Percentiles rank a stretch among this genome's conserved stretches.
Evolutionary conservation across 805 yeast genomes (phyloP).

Genomic region (Yarrowia sp.): DNA sequence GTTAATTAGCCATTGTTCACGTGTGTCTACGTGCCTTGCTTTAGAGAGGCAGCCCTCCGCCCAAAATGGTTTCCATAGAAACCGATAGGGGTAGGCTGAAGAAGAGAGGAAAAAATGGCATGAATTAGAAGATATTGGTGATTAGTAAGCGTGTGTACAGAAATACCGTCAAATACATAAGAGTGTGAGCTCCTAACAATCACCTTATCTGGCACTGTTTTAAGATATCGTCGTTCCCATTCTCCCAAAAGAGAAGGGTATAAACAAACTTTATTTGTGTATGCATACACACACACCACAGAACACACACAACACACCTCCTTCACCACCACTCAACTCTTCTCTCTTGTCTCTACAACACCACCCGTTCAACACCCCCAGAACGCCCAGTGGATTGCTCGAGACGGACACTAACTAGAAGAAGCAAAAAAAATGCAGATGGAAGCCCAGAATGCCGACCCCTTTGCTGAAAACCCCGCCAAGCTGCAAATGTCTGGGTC

Average conservation of each 20-base stretch:
- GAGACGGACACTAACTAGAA: not conserved
- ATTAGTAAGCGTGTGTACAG: no score
- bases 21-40: constrained; percentile 14
- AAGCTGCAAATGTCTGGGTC: constrained; percentile 18
- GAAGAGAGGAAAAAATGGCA: not conserved
- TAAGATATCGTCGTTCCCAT: no score
- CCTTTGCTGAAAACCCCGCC: constrained; percentile 23
- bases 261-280: not conserved
- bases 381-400: not conserved
- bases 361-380: not conserved
- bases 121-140: no score
- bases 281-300: not conserved
- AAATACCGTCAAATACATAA: no score
- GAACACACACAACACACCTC: not conserved
- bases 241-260: not conserved
- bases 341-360: not conserved
- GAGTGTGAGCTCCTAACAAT: no score
- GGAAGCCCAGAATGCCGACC: constrained; percentile 22
- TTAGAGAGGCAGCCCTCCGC: not conserved
- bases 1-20: not conserved
- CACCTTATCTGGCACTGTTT: no score
- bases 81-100: not conserved
- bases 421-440: not conserved
- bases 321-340: not conserved
- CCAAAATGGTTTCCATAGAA: not conserved